phyloP scores from a whole-genome alignment of 805 yeast genomes.

The Saturnispora galanensis region DNA sequence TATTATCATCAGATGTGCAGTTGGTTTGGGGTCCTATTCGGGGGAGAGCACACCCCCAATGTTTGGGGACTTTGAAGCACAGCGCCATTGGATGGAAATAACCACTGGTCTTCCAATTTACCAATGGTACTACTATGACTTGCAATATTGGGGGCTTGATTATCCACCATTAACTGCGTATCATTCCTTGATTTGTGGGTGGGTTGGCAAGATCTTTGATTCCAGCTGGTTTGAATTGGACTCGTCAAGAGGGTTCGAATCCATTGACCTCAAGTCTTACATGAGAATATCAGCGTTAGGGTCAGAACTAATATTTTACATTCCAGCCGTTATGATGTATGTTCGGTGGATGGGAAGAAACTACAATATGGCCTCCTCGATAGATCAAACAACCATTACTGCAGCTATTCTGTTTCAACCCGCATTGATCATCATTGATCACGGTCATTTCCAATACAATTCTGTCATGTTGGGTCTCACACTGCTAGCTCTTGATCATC shows the following conservation, averaged over 20 bases:
- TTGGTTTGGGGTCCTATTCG: conserved; percentile 82
- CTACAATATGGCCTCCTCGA: conserved; percentile 39
- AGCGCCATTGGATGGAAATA: conserved; percentile 95
- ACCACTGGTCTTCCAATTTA: conserved; percentile 65
- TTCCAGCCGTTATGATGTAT: conserved; percentile 71
- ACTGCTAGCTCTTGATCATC: conserved; percentile 53
- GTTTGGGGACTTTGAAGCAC: conserved; percentile 96
- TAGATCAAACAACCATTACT: conserved; percentile 68
- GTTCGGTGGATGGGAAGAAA: conserved; percentile 62
- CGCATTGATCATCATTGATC: conserved; percentile 73
- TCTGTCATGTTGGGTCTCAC: conserved; percentile 89
- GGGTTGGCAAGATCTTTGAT: conserved; percentile 54
- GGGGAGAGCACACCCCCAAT: conserved; percentile 67
- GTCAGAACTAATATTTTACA: conserved; percentile 64
- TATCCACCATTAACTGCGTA: conserved; percentile 96
- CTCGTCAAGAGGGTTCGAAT: conserved; percentile 67
- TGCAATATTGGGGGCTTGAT: conserved; percentile 93
- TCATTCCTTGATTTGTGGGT: conserved; percentile 77
- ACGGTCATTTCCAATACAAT: conserved; percentile 96
- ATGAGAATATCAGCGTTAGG: conserved; percentile 76
- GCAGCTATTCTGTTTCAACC: conserved; percentile 83
- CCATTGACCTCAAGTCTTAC: conserved; percentile 55
- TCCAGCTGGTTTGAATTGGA: conserved; percentile 69
- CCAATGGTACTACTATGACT: conserved; percentile 83
- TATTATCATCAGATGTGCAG: conserved; percentile 67